Evolutionary conservation across 2,329 filamentous ascomycete genomes (phyloP).

Genomic region (Polychaeton citri): DNA sequence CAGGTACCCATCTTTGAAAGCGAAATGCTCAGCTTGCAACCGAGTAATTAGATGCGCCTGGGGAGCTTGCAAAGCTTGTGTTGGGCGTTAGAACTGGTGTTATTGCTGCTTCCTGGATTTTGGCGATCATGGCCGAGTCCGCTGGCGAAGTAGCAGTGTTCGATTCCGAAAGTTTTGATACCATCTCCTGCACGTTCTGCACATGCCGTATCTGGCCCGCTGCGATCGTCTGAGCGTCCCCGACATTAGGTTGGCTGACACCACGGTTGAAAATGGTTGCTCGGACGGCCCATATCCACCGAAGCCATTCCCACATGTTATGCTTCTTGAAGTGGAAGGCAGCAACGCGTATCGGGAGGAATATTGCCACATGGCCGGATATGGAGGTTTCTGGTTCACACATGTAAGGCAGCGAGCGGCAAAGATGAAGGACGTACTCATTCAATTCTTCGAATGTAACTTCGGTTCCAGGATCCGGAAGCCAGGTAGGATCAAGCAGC

Average conservation of each 20-base stretch:
- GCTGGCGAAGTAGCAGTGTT: too few species aligned
- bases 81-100: too few species aligned
- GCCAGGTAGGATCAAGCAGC: constrained; percentile 9
- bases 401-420: constrained; percentile 16
- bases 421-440: constrained; percentile 14
- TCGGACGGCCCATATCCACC: constrained; percentile 13
- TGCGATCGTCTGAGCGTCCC: background rate
- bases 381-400: constrained; percentile 15
- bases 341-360: constrained; percentile 16
- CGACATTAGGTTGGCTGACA: constrained; percentile 12
- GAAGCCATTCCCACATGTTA: constrained; percentile 12
- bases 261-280: constrained; percentile 14
- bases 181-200: background rate
- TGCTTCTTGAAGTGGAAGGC: constrained; percentile 9
- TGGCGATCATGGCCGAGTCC: too few species aligned
- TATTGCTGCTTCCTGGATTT: too few species aligned
- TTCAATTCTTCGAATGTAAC: constrained; percentile 12
- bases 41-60: too few species aligned
- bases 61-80: too few species aligned
- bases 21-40: too few species aligned
- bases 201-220: background rate
- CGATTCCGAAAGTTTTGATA: too few species aligned
- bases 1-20: background rate
- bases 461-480: constrained; percentile 5
- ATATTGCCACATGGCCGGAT: constrained; percentile 17